Evolutionary conservation across 768 basidiomycete species (phyloP), one percentile per base, ranked within the genome.

Genomic region (Agrocybe pediades): DNA sequence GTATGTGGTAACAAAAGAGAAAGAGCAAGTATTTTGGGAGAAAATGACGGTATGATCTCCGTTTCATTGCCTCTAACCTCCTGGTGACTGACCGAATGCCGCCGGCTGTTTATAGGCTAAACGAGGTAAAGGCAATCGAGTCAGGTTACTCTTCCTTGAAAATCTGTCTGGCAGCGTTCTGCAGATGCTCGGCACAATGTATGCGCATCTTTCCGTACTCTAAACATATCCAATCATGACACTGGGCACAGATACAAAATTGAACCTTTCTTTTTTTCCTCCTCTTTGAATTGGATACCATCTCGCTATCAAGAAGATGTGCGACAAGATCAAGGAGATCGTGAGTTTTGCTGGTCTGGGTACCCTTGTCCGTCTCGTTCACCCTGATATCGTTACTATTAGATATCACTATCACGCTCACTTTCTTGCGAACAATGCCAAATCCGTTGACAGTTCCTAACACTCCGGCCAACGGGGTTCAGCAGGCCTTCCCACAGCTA

Each of bases 201-300:
- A 13, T 25, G 43, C 11, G 27, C 39, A 41, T 17, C 21, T 15
- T 42, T 20, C 21, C 20, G 20, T 24, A 25, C 7, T 41, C 24
- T 13, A n/a, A 21, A 48, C 36, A 20, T 16, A 27, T 43, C 7
- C 29, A 25, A 30, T 21, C 20, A 21, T 48, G 33, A 21, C 49
- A 30, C 16, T 40, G 2, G 43, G 8, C 15, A 27, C 23, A 78
- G 83, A 62, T 82, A 77, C 52, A 70, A 74, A 23, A 76, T 85
- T 41, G 83, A 85, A 59, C 84, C 84, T 0, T 85, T 84, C 63
- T 86, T 83, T 66, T 86, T 81, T 58, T 82, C 82, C 5, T 84
- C 83, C 0, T 82, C 81, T n/a, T 56, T 83, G 2, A 83, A 80
- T 53, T 84, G 82, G 82, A 86, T 86, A 59, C 84, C 85, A 5